Conservation (phyloP, 257 asterid genomes). For the Thymus mandschuricus region DNA sequence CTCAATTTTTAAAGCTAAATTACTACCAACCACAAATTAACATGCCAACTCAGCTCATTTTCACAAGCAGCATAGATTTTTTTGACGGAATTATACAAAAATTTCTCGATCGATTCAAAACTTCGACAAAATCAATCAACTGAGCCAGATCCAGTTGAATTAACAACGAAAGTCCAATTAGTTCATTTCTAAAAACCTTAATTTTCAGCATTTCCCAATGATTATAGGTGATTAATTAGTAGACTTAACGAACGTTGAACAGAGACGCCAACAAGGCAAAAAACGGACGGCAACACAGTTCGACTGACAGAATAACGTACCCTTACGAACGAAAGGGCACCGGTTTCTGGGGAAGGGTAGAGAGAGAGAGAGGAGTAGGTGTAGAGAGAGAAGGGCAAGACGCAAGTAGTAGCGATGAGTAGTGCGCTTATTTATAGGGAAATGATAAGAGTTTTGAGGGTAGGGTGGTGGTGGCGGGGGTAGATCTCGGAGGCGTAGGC, state of each 20-base stretch:
- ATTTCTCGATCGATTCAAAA: neutral
- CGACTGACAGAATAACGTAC: conserved; percentile 42
- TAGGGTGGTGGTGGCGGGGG: conserved; percentile 5
- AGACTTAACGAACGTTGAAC: neutral
- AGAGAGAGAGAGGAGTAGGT: conserved; percentile 4
- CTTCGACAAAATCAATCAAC: conserved; percentile 27
- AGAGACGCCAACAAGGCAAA: neutral
- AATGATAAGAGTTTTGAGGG: neutral
- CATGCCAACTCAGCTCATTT: conserved; percentile 36
- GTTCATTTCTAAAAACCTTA: conserved; percentile 3
- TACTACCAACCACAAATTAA: conserved; percentile 25
- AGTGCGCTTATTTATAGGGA: conserved; percentile 43
- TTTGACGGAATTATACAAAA: neutral
- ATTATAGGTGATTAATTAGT: neutral
- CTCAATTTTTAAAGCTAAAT: neutral
- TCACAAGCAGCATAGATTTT: neutral
- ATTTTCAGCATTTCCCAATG: neutral
- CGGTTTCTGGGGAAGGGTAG: conserved; percentile 17
- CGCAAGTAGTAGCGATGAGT: conserved; percentile 39
- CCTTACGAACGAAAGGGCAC: conserved; percentile 32
- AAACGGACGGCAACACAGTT: conserved; percentile 14
- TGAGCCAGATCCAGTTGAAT: conserved; percentile 36
- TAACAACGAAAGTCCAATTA: neutral
- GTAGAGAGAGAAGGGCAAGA: conserved; percentile 36
- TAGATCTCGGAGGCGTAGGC: conserved; percentile 34